Percentiles rank a stretch among this genome's conserved stretches.
These are phyloP conservation scores for Trichoderma atrobrunneum DNA, from an alignment of 2,329 filamentous ascomycete species.

Conservation along the genomic window DNA sequence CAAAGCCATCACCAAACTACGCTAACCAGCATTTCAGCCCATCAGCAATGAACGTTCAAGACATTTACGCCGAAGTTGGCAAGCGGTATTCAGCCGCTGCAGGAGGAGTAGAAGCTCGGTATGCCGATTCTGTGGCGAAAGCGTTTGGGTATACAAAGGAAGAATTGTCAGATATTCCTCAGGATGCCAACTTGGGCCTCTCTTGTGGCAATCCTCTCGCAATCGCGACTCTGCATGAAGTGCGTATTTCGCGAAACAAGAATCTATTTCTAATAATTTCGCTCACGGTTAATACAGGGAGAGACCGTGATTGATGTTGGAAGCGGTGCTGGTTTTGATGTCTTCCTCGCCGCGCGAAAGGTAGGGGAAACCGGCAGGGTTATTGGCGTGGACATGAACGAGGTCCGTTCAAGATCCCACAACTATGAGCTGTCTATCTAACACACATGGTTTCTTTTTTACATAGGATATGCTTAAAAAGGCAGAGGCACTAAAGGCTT, in stretches of 20 bases:
- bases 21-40: neutral
- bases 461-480: constrained; percentile 51
- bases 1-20: neutral
- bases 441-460: neutral
- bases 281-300: constrained; percentile 32
- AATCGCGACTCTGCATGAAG: constrained; percentile 45
- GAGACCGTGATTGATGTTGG: constrained; percentile 59
- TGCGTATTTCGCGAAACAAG: constrained; percentile 22
- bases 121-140: constrained; percentile 43
- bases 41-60: constrained; percentile 28
- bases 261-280: neutral
- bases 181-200: constrained; percentile 50
- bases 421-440: neutral
- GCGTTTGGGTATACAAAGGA: constrained; percentile 52
- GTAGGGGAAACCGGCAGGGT: constrained; percentile 48
- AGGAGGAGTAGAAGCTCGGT: constrained; percentile 29
- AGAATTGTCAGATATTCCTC: constrained; percentile 45
- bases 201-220: constrained; percentile 55
- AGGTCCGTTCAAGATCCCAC: constrained; percentile 35
- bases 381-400: constrained; percentile 60
- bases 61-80: constrained; percentile 36
- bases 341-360: constrained; percentile 51
- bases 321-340: constrained; percentile 56
- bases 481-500: constrained; percentile 44
- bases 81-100: constrained; percentile 37